A percentile compares a stretch with the other conserved stretches of the same genome.
phyloP scores from a whole-genome alignment of 495 filamentous ascomycete species.

The Aspergillus conjunctus region DNA sequence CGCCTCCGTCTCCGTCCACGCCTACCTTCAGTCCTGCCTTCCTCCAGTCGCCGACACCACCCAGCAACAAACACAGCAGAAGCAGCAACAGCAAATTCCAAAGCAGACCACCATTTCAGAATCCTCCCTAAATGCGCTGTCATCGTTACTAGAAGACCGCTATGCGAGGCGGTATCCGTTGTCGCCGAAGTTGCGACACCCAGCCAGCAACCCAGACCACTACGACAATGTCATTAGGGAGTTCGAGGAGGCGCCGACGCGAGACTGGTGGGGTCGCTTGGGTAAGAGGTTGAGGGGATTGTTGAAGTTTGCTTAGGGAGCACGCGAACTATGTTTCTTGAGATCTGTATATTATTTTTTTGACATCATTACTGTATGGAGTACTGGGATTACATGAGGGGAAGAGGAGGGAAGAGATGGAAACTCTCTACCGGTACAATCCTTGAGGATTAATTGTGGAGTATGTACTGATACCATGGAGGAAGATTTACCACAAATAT shows the following conservation, averaged over 20 bases:
- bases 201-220: conserved; percentile 73
- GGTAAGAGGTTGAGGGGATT: conserved; percentile 64
- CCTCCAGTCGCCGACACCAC: conserved; percentile 30
- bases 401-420: not conserved
- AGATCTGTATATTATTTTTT: conserved; percentile 15
- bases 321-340: not conserved
- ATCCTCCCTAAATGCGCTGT: conserved; percentile 71
- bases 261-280: conserved; percentile 58
- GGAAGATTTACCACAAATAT: too few species aligned
- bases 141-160: conserved; percentile 71
- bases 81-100: conserved; percentile 25
- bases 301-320: conserved; percentile 55
- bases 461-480: too few species aligned
- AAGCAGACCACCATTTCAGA: conserved; percentile 45
- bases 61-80: conserved; percentile 24
- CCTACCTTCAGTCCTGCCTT: conserved; percentile 65
- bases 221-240: conserved; percentile 74
- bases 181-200: conserved; percentile 59
- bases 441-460: too few species aligned
- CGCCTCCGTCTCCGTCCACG: conserved; percentile 68
- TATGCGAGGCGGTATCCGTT: conserved; percentile 72
- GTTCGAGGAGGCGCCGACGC: conserved; percentile 67
- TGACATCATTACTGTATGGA: conserved; percentile 4
- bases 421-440: not conserved
- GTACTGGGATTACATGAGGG: not conserved